These are phyloP conservation scores for Castanea sativa DNA, from an alignment of 306 rosid species.

Conservation along the genomic window DNA sequence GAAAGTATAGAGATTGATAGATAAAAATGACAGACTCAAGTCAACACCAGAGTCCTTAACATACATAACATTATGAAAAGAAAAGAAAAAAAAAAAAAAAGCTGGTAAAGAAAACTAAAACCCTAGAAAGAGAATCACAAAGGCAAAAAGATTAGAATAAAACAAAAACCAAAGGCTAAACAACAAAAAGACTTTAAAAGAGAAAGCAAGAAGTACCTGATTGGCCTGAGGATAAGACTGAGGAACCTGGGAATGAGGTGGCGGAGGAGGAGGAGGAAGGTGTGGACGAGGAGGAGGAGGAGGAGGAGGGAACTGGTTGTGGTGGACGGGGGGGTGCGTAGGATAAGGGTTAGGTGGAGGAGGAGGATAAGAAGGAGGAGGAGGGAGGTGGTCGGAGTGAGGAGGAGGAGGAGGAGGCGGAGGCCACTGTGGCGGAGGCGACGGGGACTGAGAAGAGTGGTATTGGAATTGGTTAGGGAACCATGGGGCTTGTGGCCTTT, in stretches of 20 bases:
- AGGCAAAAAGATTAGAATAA: background rate
- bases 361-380: constrained; percentile 49
- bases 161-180: background rate
- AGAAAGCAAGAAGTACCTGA: constrained; percentile 9
- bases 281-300: constrained; percentile 49
- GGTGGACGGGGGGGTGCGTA: constrained; percentile 40
- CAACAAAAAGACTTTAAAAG: background rate
- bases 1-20: background rate
- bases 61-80: background rate
- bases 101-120: background rate
- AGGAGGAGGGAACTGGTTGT: constrained; percentile 52
- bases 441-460: constrained; percentile 64
- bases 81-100: background rate
- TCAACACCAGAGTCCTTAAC: too few relatives aligned
- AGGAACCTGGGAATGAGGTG: constrained; percentile 56
- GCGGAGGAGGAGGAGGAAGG: constrained; percentile 38
- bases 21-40: background rate
- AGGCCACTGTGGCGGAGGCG: constrained; percentile 76
- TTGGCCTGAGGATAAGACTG: constrained; percentile 65
- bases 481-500: constrained; percentile 65
- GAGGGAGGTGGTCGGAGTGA: constrained; percentile 36
- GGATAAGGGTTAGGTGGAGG: constrained; percentile 2
- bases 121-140: constrained; percentile 14
- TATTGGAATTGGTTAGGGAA: constrained; percentile 72
- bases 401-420: constrained; percentile 44